A percentile compares a stretch with the other conserved stretches of the same genome.
These are phyloP conservation scores for Entomortierella beljakovae DNA, from an alignment of 192 early-diverging fungal species.

Conservation along the genomic window DNA sequence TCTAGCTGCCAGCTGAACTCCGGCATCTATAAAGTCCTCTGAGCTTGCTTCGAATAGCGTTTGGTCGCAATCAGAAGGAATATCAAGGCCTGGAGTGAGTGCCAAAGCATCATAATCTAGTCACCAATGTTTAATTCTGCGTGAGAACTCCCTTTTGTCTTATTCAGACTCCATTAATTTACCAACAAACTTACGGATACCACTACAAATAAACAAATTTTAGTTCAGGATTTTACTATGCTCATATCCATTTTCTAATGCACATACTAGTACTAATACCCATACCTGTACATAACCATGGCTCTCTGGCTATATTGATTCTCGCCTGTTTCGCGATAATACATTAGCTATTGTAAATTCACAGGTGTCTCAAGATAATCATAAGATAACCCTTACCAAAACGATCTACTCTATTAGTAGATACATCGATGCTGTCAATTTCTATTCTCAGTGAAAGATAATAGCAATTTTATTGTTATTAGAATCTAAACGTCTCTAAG, in stretches of 20 bases:
- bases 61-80: slow-evolving; percentile 78
- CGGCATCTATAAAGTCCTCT: slow-evolving; percentile 50
- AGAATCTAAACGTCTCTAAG: neutral
- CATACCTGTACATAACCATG: slow-evolving; percentile 62
- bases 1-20: slow-evolving; percentile 51
- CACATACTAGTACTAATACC: neutral
- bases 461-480: neutral
- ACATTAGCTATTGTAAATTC: neutral
- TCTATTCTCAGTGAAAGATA: slow-evolving; percentile 54
- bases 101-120: slow-evolving; percentile 84
- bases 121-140: too few species aligned
- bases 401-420: slow-evolving; percentile 73
- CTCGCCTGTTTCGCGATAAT: slow-evolving; percentile 48
- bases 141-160: neutral
- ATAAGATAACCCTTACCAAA: slow-evolving; percentile 65
- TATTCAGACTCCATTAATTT: too few species aligned
- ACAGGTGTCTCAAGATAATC: neutral
- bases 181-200: slow-evolving; percentile 70
- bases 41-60: slow-evolving; percentile 66
- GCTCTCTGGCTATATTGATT: slow-evolving; percentile 65
- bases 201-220: slow-evolving; percentile 50
- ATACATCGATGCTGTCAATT: slow-evolving; percentile 82
- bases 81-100: slow-evolving; percentile 64
- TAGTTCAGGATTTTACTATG: neutral
- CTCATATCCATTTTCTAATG: neutral